phyloP scores from a whole-genome alignment of 2,329 filamentous ascomycete species.

The Rhinocladiella mackenziei region DNA sequence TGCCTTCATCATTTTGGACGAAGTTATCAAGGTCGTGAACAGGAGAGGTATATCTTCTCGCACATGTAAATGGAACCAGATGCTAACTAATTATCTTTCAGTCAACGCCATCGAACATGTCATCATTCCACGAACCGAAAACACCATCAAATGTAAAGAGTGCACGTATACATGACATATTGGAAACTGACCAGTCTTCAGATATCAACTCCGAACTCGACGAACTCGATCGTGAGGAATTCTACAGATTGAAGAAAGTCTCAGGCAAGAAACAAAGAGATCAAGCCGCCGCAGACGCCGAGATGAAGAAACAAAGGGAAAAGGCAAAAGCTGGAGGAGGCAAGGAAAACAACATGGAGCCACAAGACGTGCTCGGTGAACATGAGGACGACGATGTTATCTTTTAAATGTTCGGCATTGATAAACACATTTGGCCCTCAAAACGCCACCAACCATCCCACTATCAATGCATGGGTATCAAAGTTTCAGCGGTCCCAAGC shows the following conservation, averaged over 20 bases:
- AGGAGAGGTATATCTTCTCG: slow-evolving; percentile 64
- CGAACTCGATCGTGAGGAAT: slow-evolving; percentile 95
- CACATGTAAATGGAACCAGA: too few relatives aligned
- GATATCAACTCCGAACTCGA: slow-evolving; percentile 98
- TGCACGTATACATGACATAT: background rate
- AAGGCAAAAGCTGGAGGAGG: slow-evolving; percentile 36
- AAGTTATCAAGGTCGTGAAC: slow-evolving; percentile 99
- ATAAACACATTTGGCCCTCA: slow-evolving; percentile 7
- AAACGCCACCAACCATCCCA: slow-evolving; percentile 10
- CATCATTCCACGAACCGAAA: slow-evolving; percentile 96
- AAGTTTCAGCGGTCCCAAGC: slow-evolving; percentile 1
- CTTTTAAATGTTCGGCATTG: slow-evolving; percentile 53
- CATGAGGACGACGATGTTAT: slow-evolving; percentile 82
- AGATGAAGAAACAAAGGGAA: slow-evolving; percentile 52
- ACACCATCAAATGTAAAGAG: slow-evolving; percentile 88
- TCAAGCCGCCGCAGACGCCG: slow-evolving; percentile 65
- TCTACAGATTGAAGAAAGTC: slow-evolving; percentile 95
- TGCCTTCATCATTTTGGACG: slow-evolving; percentile 94
- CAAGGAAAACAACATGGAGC: slow-evolving; percentile 38
- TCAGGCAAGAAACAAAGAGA: slow-evolving; percentile 80
- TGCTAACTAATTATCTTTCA: slow-evolving; percentile 37
- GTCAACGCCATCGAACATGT: slow-evolving; percentile 83
- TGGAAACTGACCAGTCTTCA: slow-evolving; percentile 33
- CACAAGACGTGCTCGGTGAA: slow-evolving; percentile 65
- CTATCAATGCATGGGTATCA: slow-evolving; percentile 24